A percentile compares a stretch with the other conserved stretches of the same genome.
Conservation (phyloP, 108 stramenopile species). For the Cyclotella atomus region DNA sequence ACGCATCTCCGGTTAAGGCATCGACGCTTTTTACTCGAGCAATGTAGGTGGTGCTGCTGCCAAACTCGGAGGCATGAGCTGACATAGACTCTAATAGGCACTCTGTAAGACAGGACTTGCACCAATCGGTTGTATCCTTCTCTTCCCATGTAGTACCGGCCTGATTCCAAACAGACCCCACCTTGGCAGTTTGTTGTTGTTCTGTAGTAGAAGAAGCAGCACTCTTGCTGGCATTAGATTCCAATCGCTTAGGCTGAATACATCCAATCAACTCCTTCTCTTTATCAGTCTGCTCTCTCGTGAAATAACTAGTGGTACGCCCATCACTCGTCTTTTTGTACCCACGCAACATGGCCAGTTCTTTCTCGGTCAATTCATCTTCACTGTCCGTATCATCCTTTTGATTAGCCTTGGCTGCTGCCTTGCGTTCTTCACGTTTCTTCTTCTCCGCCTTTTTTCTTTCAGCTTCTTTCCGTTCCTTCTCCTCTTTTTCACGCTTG, state of each 20-base stretch:
- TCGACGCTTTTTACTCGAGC: slow-evolving; percentile 62
- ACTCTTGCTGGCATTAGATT: slow-evolving; percentile 21
- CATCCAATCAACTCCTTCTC: slow-evolving; percentile 88
- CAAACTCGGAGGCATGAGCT: slow-evolving; percentile 8
- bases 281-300: slow-evolving; percentile 87
- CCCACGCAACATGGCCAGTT: slow-evolving; percentile 73
- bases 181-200: slow-evolving; percentile 19
- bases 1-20: slow-evolving; percentile 91
- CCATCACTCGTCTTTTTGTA: slow-evolving; percentile 97
- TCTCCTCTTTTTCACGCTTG: slow-evolving; percentile 55
- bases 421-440: slow-evolving; percentile 44
- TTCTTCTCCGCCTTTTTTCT: slow-evolving; percentile 52
- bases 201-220: slow-evolving; percentile 2
- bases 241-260: slow-evolving; percentile 89
- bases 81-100: slow-evolving; percentile 57
- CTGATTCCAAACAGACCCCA: slow-evolving; percentile 87
- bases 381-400: slow-evolving; percentile 54
- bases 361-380: slow-evolving; percentile 77
- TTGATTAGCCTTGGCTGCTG: slow-evolving; percentile 10
- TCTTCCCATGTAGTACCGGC: slow-evolving; percentile 96
- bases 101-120: slow-evolving; percentile 52
- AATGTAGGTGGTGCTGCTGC: slow-evolving; percentile 19
- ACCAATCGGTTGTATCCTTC: slow-evolving; percentile 87
- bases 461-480: slow-evolving; percentile 55
- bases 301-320: slow-evolving; percentile 93